Conservation (phyloP, 2,329 filamentous ascomycete species). For the Venturia effusa region DNA sequence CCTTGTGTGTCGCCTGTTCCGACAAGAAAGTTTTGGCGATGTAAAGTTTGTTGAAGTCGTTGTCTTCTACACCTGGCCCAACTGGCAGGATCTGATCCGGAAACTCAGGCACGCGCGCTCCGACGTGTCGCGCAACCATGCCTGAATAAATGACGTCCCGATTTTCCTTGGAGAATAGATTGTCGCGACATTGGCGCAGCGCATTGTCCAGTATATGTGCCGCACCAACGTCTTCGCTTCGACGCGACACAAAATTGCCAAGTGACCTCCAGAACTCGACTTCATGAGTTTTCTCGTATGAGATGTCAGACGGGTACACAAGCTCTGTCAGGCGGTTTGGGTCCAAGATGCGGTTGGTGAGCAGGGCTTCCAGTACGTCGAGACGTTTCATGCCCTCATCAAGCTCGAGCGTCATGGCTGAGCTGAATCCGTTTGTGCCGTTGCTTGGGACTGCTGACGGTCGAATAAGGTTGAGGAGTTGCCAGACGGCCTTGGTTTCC, state of each 20-base stretch:
- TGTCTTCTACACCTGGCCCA: conserved; percentile 20
- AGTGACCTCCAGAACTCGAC: conserved; percentile 76
- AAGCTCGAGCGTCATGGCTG: conserved; percentile 41
- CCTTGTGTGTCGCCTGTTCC: conserved; percentile 31
- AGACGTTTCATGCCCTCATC: conserved; percentile 58
- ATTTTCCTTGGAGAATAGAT: conserved; percentile 74
- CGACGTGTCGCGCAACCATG: conserved; percentile 65
- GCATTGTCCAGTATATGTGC: conserved; percentile 53
- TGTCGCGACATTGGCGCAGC: conserved; percentile 52
- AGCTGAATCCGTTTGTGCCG: conserved; percentile 32
- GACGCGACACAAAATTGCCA: conserved; percentile 58
- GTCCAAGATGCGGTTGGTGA: conserved; percentile 58
- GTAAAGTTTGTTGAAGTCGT: conserved; percentile 25
- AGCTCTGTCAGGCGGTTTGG: conserved; percentile 46
- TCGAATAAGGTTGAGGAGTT: conserved; percentile 42
- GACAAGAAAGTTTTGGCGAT: conserved; percentile 39
- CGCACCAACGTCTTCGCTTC: conserved; percentile 47
- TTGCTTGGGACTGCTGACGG: conserved; percentile 22
- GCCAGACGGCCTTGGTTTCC: conserved; percentile 49
- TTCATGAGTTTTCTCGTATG: conserved; percentile 34
- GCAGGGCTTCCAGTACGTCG: conserved; percentile 62
- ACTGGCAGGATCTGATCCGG: conserved; percentile 25
- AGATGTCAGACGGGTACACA: conserved; percentile 33
- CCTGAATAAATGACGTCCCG: conserved; percentile 86
- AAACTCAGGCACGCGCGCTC: conserved; percentile 44